Evolutionary conservation across 2,329 filamentous ascomycete genomes (phyloP).

Genomic region (Colletotrichum noveboracense): DNA sequence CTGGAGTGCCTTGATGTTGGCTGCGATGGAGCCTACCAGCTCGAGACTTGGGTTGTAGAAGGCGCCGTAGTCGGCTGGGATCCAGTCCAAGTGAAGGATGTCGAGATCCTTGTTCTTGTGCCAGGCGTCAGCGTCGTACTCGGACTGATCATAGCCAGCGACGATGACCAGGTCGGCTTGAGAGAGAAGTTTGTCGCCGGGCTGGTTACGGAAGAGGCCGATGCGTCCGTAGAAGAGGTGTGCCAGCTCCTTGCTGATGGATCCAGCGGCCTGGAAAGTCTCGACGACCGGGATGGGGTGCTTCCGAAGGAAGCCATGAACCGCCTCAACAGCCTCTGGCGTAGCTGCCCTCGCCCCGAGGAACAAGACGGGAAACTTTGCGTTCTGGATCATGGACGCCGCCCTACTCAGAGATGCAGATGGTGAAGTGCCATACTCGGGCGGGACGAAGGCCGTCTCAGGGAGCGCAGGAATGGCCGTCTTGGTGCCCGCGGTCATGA

Average conservation of each 20-base stretch:
- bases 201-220: constrained; percentile 53
- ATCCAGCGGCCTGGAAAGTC: constrained; percentile 55
- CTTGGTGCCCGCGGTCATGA: constrained; percentile 42
- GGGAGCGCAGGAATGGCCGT: constrained; percentile 40
- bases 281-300: constrained; percentile 52
- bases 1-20: constrained; percentile 42
- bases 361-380: constrained; percentile 47
- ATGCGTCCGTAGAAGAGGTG: constrained; percentile 52
- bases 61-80: constrained; percentile 41
- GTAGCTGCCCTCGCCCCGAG: constrained; percentile 48
- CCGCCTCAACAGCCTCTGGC: constrained; percentile 41
- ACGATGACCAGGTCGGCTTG: constrained; percentile 34
- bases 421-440: constrained; percentile 44
- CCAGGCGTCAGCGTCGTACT: constrained; percentile 52
- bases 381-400: constrained; percentile 34
- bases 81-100: constrained; percentile 48
- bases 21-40: constrained; percentile 45
- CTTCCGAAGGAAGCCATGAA: constrained; percentile 44
- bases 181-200: constrained; percentile 47
- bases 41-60: constrained; percentile 46
- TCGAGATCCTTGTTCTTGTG: constrained; percentile 37
- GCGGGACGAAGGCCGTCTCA: constrained; percentile 40
- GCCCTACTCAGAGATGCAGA: constrained; percentile 34
- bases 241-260: constrained; percentile 45
- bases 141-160: constrained; percentile 51